These are phyloP conservation scores for Penstemon davidsonii DNA, from an alignment of 257 asterid genomes.

Conservation along the genomic window DNA sequence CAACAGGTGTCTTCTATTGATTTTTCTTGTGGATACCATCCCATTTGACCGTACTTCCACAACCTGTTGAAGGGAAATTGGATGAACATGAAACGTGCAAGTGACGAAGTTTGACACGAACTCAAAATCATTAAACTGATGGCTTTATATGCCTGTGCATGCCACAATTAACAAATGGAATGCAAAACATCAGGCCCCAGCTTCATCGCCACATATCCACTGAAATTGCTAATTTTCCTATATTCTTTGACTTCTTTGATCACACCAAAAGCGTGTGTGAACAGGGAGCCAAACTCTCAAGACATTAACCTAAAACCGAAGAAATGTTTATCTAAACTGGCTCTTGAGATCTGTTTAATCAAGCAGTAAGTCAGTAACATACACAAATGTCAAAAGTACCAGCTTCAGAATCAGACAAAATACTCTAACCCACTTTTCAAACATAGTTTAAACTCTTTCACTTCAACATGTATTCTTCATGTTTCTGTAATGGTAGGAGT, in stretches of 20 bases:
- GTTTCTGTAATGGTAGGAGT: conserved; percentile 8
- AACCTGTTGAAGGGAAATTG: conserved; percentile 53
- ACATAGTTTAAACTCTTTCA: background rate
- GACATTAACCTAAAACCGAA: too few relatives aligned
- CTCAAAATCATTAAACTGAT: background rate
- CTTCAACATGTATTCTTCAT: conserved; percentile 16
- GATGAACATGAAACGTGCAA: conserved; percentile 19
- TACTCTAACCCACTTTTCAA: too few relatives aligned
- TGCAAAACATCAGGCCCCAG: conserved; percentile 13
- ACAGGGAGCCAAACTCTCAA: too few relatives aligned
- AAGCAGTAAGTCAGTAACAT: too few relatives aligned
- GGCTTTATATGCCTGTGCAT: background rate
- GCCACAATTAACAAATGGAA: background rate
- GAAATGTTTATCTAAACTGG: too few relatives aligned
- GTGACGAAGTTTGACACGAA: background rate
- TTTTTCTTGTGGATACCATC: conserved; percentile 80
- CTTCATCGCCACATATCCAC: background rate
- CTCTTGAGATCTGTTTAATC: too few relatives aligned
- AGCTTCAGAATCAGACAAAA: too few relatives aligned
- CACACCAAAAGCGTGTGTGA: background rate
- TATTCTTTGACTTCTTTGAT: background rate
- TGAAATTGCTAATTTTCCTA: background rate
- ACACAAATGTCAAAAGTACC: too few relatives aligned
- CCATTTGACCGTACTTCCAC: conserved; percentile 87
- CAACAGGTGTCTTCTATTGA: conserved; percentile 74